A percentile compares a stretch with the other conserved stretches of the same genome.
These are phyloP conservation scores for Kwoniella sp. DNA, from an alignment of 768 basidiomycete species.

Conservation along the genomic window DNA sequence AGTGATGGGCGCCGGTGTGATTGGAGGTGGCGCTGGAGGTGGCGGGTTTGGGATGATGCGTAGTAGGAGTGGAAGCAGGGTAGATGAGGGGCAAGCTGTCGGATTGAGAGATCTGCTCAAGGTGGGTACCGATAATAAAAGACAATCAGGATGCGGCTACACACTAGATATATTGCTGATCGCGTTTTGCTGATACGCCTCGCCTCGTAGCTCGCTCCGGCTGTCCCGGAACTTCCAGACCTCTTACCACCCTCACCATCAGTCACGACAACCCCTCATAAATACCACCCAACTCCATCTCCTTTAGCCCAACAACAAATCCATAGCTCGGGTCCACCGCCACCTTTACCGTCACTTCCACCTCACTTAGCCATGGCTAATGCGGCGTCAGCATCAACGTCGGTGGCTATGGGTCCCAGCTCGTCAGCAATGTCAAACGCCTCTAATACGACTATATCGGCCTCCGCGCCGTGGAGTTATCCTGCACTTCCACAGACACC, in stretches of 20 bases:
- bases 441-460: constrained; percentile 5
- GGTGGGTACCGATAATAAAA: constrained; percentile 25
- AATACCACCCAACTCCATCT: constrained; percentile 49
- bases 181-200: neutral
- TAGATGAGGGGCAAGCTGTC: constrained; percentile 28
- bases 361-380: neutral
- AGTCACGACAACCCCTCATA: constrained; percentile 29
- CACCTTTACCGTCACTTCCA: constrained; percentile 10
- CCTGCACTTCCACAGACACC: neutral
- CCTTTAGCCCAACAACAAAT: constrained; percentile 37
- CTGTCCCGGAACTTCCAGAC: constrained; percentile 45
- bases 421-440: constrained; percentile 7
- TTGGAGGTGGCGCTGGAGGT: constrained; percentile 11
- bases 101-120: constrained; percentile 51
- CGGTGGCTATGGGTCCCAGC: constrained; percentile 1
- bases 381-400: neutral
- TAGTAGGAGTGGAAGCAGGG: constrained; percentile 43
- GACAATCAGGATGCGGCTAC: too few species aligned
- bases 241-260: constrained; percentile 47
- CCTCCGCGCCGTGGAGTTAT: constrained; percentile 3
- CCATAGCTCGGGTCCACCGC: constrained; percentile 15
- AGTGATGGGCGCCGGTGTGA: constrained; percentile 6
- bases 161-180: too few species aligned
- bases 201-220: constrained; percentile 36
- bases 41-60: constrained; percentile 36